A percentile compares a stretch with the other conserved stretches of the same genome.
phyloP scores from a whole-genome alignment of 768 basidiomycete species.

The Suillus subalutaceus region DNA sequence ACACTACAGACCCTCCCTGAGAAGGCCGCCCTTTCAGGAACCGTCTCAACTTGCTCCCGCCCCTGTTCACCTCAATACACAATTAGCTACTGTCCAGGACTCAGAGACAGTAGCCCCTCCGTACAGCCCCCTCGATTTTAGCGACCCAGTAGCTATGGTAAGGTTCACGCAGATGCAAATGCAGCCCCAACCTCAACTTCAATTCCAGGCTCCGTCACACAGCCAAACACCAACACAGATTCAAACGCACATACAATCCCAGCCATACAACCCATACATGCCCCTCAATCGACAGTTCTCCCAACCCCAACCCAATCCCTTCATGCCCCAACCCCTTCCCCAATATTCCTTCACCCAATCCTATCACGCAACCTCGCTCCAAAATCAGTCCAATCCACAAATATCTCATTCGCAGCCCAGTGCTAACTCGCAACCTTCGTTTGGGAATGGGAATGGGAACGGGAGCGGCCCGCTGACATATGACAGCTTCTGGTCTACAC shows the following conservation, averaged over 20 bases:
- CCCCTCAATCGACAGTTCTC: slow-evolving; percentile 6
- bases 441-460: slow-evolving; percentile 20
- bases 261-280: slow-evolving; percentile 7
- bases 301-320: slow-evolving; percentile 10
- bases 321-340: slow-evolving; percentile 20
- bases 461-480: slow-evolving; percentile 46
- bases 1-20: neutral
- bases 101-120: neutral
- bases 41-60: slow-evolving; percentile 1
- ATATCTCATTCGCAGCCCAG: neutral
- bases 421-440: slow-evolving; percentile 24
- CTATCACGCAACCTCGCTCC: slow-evolving; percentile 6
- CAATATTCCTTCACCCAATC: slow-evolving; percentile 10
- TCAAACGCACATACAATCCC: slow-evolving; percentile 9
- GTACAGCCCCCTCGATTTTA: slow-evolving; percentile 20
- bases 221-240: slow-evolving; percentile 7
- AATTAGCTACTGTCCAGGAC: neutral
- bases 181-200: slow-evolving; percentile 7
- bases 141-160: slow-evolving; percentile 26
- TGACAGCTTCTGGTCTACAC: slow-evolving; percentile 66
- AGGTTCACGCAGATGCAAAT: slow-evolving; percentile 29
- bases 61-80: neutral
- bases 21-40: neutral
- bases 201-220: slow-evolving; percentile 6
- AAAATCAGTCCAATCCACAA: slow-evolving; percentile 12